A percentile compares a stretch with the other conserved stretches of the same genome.
These are phyloP conservation scores for Penicillium sp. DNA, from an alignment of 2,329 filamentous ascomycete genomes.

Conservation along the genomic window DNA sequence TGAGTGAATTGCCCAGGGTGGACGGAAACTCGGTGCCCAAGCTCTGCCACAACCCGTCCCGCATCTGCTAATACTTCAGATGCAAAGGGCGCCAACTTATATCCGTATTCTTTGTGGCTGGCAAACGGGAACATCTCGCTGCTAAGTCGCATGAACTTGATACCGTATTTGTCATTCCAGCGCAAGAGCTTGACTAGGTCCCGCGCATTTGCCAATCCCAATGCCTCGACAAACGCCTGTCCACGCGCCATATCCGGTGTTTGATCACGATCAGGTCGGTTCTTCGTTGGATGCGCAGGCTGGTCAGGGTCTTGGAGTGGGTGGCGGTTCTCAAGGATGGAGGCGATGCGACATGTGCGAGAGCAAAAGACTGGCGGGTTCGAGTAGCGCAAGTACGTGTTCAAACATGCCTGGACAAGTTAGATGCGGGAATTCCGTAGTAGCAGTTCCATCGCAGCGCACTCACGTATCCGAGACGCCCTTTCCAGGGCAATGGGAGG, in stretches of 20 bases:
- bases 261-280: conserved; percentile 70
- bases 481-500: conserved; percentile 84
- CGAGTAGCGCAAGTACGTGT: conserved; percentile 78
- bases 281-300: conserved; percentile 77
- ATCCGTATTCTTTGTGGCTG: conserved; percentile 79
- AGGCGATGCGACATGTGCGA: conserved; percentile 82
- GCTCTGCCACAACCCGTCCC: conserved; percentile 67
- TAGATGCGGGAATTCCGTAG: too few species aligned
- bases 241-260: conserved; percentile 62
- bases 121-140: conserved; percentile 98
- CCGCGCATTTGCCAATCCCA: conserved; percentile 74
- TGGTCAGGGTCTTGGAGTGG: conserved; percentile 68
- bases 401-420: conserved; percentile 65
- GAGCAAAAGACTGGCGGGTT: conserved; percentile 85
- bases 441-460: too few species aligned
- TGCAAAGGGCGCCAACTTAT: conserved; percentile 77
- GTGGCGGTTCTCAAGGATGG: conserved; percentile 82
- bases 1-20: conserved; percentile 94
- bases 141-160: conserved; percentile 85
- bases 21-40: conserved; percentile 79
- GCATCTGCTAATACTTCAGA: conserved; percentile 68
- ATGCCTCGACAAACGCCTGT: conserved; percentile 63
- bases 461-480: conserved; percentile 78
- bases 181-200: conserved; percentile 80
- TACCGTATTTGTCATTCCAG: conserved; percentile 89